Base-by-base conservation (phyloP, 768 basidiomycete genomes). In the Suillus americanus region DNA sequence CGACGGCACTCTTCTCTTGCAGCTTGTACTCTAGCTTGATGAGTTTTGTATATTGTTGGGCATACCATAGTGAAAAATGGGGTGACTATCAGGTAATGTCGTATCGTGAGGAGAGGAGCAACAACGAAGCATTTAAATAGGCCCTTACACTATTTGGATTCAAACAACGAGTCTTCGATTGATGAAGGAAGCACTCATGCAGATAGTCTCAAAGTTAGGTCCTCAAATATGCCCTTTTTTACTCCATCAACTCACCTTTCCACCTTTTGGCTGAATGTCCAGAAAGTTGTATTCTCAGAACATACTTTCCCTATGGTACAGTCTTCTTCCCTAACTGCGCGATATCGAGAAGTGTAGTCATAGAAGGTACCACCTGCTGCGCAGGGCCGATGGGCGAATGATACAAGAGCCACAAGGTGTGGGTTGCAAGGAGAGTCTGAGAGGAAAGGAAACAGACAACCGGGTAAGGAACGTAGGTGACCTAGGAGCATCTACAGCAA, bases 271-370 rank as follows among this genome's bases (percentile, higher is more conserved):
- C 16, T 75, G 71, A 7, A 72, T 61, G 56, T 70, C 80, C 64
- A 60, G 71, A 72, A 64, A 82, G 61, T 77, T 77, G 43, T 77
- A 81, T 65, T 87, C 83, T 2, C 85, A 82, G 66, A 87, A 83
- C 79, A 95, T 83, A 64, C 83, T 88, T 69, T 95, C 81, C 9
- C 88, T 80, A 28, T 94, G 61, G 88, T 74, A 35, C 85, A 83
- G 71, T 97, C 95, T 71, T 90, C 92, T 20, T 97, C 95, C 20
- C 91, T 81, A 46, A 95, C 85, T 0, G 92, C 90, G 25, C 93
- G 94, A 72, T 98, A 99, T 3, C 95, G 87, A 3, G 95, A 94
- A 0, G 94, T 91, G 71, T 91, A 97, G 77, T 99, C 96, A 66
- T 91, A 91, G 78, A 99, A 99, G 13, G 85, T 91, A 9, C 89